Base-by-base conservation (phyloP, 768 basidiomycete genomes). In the Tephrocybe sp. region DNA sequence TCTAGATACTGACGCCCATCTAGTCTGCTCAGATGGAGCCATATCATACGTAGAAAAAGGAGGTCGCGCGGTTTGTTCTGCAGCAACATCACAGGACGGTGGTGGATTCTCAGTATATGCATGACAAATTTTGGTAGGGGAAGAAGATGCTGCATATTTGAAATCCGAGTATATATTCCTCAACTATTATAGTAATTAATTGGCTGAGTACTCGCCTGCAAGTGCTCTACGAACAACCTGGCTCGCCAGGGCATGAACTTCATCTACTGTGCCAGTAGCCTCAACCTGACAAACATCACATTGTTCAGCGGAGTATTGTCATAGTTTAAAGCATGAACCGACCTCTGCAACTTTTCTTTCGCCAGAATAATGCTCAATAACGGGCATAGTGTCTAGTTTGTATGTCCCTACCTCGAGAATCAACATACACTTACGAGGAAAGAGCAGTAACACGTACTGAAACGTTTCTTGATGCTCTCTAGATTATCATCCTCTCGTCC, bases 401-500 rank as follows among this genome's bases (percentile, higher is more conserved):
- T 98, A 96, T 1, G 93, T 95, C 30, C 73, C 94, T 89, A 49
- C 11, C 48, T 8, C 40, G 6, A 46, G 30, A 26, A 39, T 34
- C 33, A 14, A 32, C 31, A 10, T 26, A 26, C 4, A 32, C 10
- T 17, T 4, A 11, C 6, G 40, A 22, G 9, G 35, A 38, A 22
- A 40, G 19, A 9, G 30, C 12, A 16, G 20, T 26, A 41, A 6
- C 11, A 76, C 86, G 16, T 64, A 89, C 94, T 74, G 75, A 98
- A 98, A n/a, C 97, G 89, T 71, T 98, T 99, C 72, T 81, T 87
- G 70, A 99, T 96, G 65, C 85, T 92, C 67, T 96, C 92, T 11
- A 73, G 75, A 64, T 99, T 99, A 66, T 99, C 97, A 61, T 99
- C 97, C 62, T 93, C 95, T 12, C 97, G 78, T 13, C 97, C 96